A percentile compares a stretch with the other conserved stretches of the same genome.
Evolutionary conservation across 352 stramenopile genomes (phyloP).

Genomic region (Globisporangium mamillatum): DNA sequence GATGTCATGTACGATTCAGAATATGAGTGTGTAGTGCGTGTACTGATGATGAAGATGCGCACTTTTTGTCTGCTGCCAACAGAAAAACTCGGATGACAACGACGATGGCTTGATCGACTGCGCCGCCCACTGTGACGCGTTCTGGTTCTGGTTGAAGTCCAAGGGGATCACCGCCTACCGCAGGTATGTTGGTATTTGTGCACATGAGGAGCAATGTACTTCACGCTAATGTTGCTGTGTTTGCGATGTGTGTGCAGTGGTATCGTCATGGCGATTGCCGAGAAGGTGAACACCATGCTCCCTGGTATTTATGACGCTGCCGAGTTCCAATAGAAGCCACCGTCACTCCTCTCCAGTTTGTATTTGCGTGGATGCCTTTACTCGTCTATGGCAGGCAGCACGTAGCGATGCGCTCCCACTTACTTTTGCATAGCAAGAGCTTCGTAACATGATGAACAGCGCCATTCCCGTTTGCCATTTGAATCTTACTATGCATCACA

Average conservation of each 20-base stretch:
- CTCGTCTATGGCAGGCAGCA: neutral
- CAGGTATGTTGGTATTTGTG: constrained; percentile 35
- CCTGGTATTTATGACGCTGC: constrained; percentile 95
- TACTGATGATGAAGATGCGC: constrained; percentile 34
- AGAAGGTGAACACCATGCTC: constrained; percentile 97
- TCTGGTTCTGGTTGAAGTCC: constrained; percentile 96
- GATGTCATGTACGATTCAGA: too few relatives aligned
- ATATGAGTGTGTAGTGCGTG: constrained; percentile 5
- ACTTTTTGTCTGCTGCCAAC: neutral
- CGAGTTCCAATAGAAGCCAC: constrained; percentile 87
- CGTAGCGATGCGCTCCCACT: neutral
- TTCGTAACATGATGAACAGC: neutral
- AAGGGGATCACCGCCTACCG: constrained; percentile 95
- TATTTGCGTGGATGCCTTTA: neutral
- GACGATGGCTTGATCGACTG: constrained; percentile 90
- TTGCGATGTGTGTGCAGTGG: constrained; percentile 47
- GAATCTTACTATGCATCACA: neutral
- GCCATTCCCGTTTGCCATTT: neutral
- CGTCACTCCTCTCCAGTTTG: constrained; percentile 26
- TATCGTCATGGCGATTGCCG: constrained; percentile 96
- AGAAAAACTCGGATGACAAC: constrained; percentile 84
- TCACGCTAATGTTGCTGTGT: neutral
- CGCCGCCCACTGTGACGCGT: constrained; percentile 94
- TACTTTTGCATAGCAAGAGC: neutral
- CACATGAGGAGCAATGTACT: neutral